phyloP scores from a whole-genome alignment of 768 basidiomycete species.

The Suillus alpinus region DNA sequence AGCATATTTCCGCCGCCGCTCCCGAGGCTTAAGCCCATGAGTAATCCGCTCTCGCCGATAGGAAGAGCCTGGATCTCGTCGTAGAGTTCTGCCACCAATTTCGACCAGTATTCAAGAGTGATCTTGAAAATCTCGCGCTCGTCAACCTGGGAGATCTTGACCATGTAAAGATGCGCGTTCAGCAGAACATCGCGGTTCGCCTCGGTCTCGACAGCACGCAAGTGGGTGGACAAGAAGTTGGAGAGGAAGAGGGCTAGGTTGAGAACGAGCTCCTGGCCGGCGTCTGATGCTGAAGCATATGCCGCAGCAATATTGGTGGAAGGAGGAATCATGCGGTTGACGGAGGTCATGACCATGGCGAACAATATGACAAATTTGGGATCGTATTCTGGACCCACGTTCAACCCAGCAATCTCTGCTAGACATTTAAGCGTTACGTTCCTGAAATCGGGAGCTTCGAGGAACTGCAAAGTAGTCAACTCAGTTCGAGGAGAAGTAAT shows the following conservation, averaged over 20 bases:
- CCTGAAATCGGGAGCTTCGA: constrained; percentile 95
- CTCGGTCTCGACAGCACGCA: constrained; percentile 92
- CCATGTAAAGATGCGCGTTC: constrained; percentile 97
- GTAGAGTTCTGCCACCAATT: constrained; percentile 94
- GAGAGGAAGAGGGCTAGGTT: constrained; percentile 97
- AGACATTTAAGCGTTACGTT: constrained; percentile 96
- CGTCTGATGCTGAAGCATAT: constrained; percentile 84
- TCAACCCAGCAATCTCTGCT: constrained; percentile 92
- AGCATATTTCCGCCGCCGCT: constrained; percentile 63
- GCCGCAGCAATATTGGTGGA: constrained; percentile 92
- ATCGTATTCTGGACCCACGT: constrained; percentile 95
- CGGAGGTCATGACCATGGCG: constrained; percentile 96
- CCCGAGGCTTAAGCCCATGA: constrained; percentile 87
- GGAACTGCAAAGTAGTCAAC: constrained; percentile 57
- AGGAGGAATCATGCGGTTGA: constrained; percentile 96
- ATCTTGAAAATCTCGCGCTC: constrained; percentile 99
- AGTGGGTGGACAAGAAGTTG: constrained; percentile 92
- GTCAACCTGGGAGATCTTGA: constrained; percentile 96
- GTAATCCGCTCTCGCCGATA: constrained; percentile 77
- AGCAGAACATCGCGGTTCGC: constrained; percentile 87
- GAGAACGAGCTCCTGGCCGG: constrained; percentile 94
- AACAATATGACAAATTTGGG: constrained; percentile 97
- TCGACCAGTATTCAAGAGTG: constrained; percentile 95
- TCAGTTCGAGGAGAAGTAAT: constrained; percentile 10
- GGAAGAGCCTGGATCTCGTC: constrained; percentile 94